Evolutionary conservation across 805 yeast species (phyloP).

Genomic region (Blastobotrys chiropterorum): DNA sequence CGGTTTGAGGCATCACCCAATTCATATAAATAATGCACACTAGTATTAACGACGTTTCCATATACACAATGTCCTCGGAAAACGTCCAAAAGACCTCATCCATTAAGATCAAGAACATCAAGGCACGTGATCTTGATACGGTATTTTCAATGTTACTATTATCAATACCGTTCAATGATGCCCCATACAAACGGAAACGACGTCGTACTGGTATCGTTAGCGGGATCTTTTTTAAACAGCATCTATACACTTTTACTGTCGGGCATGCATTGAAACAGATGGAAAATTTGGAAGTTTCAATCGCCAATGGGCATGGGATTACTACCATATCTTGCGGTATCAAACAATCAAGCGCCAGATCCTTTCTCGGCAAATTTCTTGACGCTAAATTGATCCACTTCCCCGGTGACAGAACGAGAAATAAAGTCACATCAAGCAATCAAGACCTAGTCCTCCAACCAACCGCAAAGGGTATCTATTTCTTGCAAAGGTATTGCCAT

Average conservation of each 20-base stretch:
- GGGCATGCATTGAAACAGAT: conserved; percentile 48
- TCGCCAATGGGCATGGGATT: conserved; percentile 45
- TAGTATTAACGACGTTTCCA: no score
- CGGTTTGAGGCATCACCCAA: not conserved
- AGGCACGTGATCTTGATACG: conserved; percentile 47
- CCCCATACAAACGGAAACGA: not conserved
- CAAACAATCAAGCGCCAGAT: not conserved
- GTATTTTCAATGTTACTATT: conserved; percentile 50
- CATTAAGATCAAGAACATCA: not conserved
- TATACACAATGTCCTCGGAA: not conserved
- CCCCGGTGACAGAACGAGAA: conserved; percentile 67
- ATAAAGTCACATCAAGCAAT: conserved; percentile 35
- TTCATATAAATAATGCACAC: no score
- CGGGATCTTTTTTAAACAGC: conserved; percentile 29
- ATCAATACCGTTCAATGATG: conserved; percentile 32
- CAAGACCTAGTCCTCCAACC: conserved; percentile 54
- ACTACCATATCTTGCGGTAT: conserved; percentile 21
- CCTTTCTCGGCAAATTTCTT: conserved; percentile 14
- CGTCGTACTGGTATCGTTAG: not conserved
- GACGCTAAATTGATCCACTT: conserved; percentile 48
- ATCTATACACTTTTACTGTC: conserved; percentile 49
- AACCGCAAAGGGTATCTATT: conserved; percentile 82
- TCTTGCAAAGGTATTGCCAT: conserved; percentile 55
- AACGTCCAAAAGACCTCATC: not conserved
- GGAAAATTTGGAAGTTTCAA: conserved; percentile 42